phyloP scores from a whole-genome alignment of 2,329 filamentous ascomycete genomes.

The Aureobasidium zeae region DNA sequence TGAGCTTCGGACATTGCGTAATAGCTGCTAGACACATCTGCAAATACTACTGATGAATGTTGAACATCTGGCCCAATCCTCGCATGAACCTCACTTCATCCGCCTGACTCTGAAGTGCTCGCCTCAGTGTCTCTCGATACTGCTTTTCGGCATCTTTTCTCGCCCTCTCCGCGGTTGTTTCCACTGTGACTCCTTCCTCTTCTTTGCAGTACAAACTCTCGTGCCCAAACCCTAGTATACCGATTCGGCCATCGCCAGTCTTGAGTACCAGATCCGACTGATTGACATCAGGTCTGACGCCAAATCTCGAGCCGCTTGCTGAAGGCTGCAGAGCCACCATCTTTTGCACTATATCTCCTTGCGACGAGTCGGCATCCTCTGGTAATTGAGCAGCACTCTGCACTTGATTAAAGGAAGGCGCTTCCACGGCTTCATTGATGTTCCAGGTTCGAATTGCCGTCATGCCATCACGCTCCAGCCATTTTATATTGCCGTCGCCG shows the following conservation, averaged over 20 bases:
- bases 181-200: slow-evolving; percentile 36
- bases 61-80: slow-evolving; percentile 44
- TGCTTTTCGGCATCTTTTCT: slow-evolving; percentile 47
- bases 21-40: not conserved
- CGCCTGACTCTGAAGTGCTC: slow-evolving; percentile 65
- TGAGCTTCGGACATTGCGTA: slow-evolving; percentile 14
- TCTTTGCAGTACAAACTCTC: slow-evolving; percentile 28
- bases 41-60: not conserved
- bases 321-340: slow-evolving; percentile 48
- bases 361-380: slow-evolving; percentile 23
- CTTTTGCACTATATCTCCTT: slow-evolving; percentile 70
- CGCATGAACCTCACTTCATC: slow-evolving; percentile 69
- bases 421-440: slow-evolving; percentile 38
- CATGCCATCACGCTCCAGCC: slow-evolving; percentile 77
- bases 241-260: slow-evolving; percentile 74
- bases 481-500: slow-evolving; percentile 73
- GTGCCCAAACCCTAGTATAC: slow-evolving; percentile 49
- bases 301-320: not conserved
- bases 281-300: slow-evolving; percentile 24
- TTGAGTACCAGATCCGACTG: slow-evolving; percentile 67
- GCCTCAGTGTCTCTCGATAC: slow-evolving; percentile 64
- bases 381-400: slow-evolving; percentile 17
- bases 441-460: slow-evolving; percentile 48
- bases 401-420: slow-evolving; percentile 15
- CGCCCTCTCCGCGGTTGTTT: slow-evolving; percentile 38